Evolutionary conservation across 164 flowering plant genomes (phyloP), one percentile per base, ranked within the genome.

Genomic region (Stephania japonica): DNA sequence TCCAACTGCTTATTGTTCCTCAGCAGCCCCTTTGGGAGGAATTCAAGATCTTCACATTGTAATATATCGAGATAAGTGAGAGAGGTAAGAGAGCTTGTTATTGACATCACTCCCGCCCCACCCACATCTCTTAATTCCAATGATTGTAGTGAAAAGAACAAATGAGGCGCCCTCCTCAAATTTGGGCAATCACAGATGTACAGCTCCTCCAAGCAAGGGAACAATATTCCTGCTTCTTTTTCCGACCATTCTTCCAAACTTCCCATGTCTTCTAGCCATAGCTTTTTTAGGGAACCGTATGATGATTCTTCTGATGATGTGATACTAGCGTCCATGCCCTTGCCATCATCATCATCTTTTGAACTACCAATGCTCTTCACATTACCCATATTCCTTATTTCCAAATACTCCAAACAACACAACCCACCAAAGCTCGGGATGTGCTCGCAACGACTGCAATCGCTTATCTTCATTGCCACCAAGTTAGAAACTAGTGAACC

Each of bases 371-470:
- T 18, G n/a, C 16, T 6, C 14, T 61, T 44, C 70, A 81, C 62
- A 6, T 32, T 24, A 0, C 43, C 21, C 77, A 75, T 75, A 26
- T 23, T 13, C 27, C 24, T n/a, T 13, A 81, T 21, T 8, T 42
- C 4, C 41, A 78, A 77, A 12, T 7, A 10, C 64, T 25, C 56
- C 5, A 79, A 78, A 43, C 18, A 63, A 1, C 73, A 73, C 21
- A 81, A 56, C 16, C 42, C 18, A 32, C 83, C 83, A 50, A 81
- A 69, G 7, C 68, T 38, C 1, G 80, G 78, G 27, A 81, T 11
- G 53, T 70, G 25, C 62, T 53, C n/a, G 9, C 71, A 77, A 10
- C 12, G 6, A 11, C 19, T 11, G 11, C 69, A 72, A 27, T 23
- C 1, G 8, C 5, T 6, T 14, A 77, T 9, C 2, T 0, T 4